Evolutionary conservation across 2,329 filamentous ascomycete species (phyloP), one percentile per base, ranked within the genome.

Genomic region (Hawksworthiomyces lignivorus): DNA sequence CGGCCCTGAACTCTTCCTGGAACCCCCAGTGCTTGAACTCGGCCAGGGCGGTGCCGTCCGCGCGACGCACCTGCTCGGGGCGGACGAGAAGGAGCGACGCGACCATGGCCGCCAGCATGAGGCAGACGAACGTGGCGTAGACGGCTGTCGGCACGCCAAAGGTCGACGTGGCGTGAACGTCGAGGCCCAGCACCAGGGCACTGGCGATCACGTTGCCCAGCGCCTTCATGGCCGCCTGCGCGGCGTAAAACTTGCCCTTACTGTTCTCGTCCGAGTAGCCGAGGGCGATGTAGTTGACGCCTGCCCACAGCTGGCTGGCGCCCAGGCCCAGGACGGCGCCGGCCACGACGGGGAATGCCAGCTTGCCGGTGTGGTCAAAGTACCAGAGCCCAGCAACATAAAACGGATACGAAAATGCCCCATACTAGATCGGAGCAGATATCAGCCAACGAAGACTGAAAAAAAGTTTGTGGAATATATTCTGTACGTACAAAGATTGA

Each of bases 91-190:
- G 20, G 2, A 4, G 8, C 3, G 9, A 20, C 2, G 20, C 14
- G 4, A 17, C 20, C 7, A 35, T 26, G 6, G 20, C 10, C 33
- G 17, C 4, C 7, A 97, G 8, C 33, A 35, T 26, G 9, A 35
- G 20, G n/a, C 20, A 15, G 19, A 26, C 22, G 14, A 26, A 35
- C 2, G 20, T 35, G 33, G 20, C 33, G 11, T 35, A 26, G 4
- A 35, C 21, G 12, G 20, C 4, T n/a, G 10, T 17, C 2, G 32
- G 32, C 18, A 34, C 17, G 4, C 29, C 29, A 11, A 17, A 7
- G 10, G 29, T n/a, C 29, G 7, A 5, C 10, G 29, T 6, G 29
- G 17, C 19, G n/a, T 17, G 9, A 17, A 17, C n/a, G 14, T n/a
- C 19, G n/a, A 31, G 17, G 29, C 29, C 29, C 5, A 31, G n/a